These are phyloP conservation scores for Triglochin maritima DNA, from an alignment of 106 monocot genomes.

Conservation along the genomic window DNA sequence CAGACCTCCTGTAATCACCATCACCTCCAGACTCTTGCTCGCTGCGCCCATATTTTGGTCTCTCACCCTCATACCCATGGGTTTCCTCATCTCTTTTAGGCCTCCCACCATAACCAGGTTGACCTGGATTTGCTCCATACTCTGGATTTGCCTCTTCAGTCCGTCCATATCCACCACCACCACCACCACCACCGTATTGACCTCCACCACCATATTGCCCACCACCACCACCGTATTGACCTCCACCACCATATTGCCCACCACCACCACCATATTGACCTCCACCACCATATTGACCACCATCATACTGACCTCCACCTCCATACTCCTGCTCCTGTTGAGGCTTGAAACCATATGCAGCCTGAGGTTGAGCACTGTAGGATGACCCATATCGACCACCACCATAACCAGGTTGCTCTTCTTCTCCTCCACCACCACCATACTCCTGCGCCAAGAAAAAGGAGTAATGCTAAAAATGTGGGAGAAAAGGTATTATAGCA, in stretches of 20 bases:
- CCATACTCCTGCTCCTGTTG: slow-evolving; percentile 9
- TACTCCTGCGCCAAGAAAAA: too few relatives aligned
- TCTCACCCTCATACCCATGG: slow-evolving; percentile 19
- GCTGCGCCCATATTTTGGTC: slow-evolving; percentile 14
- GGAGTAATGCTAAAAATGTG: too few relatives aligned
- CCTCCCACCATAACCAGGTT: slow-evolving; percentile 11
- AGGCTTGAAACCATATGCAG: slow-evolving; percentile 24
- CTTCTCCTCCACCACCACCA: too few relatives aligned
- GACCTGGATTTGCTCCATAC: neutral
- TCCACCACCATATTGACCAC: too few relatives aligned
- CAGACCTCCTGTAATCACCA: slow-evolving; percentile 1
- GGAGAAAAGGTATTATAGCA: too few relatives aligned
- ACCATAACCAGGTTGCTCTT: too few relatives aligned
- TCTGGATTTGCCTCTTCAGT: neutral
- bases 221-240: slow-evolving; percentile 3
- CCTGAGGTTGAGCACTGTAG: slow-evolving; percentile 27
- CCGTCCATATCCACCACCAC: neutral
- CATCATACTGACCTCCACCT: neutral
- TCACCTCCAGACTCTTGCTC: slow-evolving; percentile 10
- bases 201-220: slow-evolving; percentile 1
- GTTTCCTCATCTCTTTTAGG: slow-evolving; percentile 9
- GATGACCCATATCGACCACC: neutral
- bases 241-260: neutral
- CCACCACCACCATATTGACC: slow-evolving; percentile 5
- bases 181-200: neutral